Base-by-base conservation (phyloP, 805 yeast genomes). In the Ogataea henricii region DNA sequence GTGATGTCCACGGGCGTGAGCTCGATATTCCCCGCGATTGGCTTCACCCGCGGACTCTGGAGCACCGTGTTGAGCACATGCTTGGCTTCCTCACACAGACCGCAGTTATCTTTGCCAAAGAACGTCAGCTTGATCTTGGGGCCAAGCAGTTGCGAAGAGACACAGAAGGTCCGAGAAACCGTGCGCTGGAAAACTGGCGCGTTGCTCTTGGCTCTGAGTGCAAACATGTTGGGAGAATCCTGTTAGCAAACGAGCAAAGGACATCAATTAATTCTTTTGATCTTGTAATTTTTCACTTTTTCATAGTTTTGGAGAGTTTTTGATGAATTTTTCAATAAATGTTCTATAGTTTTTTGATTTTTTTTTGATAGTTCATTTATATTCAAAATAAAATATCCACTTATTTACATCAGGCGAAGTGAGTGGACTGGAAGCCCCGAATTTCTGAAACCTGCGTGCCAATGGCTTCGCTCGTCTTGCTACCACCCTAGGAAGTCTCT, bases 401-500 rank as follows among this genome's bases (percentile, higher is more conserved):
- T n/a, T n/a, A n/a, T n/a, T n/a, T n/a, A n/a, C n/a, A n/a, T n/a
- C n/a, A n/a, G n/a, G n/a, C n/a, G n/a, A n/a, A n/a, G n/a, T n/a
- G n/a, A n/a, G n/a, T n/a, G n/a, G n/a, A n/a, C n/a, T n/a, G n/a
- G n/a, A n/a, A n/a, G n/a, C n/a, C n/a, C n/a, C n/a, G n/a, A n/a
- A n/a, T n/a, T n/a, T n/a, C n/a, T n/a, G n/a, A n/a, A n/a, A n/a
- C n/a, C n/a, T n/a, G n/a, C n/a, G n/a, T n/a, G n/a, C n/a, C n/a
- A n/a, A n/a, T n/a, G n/a, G n/a, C n/a, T n/a, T n/a, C n/a, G n/a
- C n/a, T n/a, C n/a, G n/a, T n/a, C n/a, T n/a, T n/a, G n/a, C n/a
- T 29, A 80, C 96, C 96, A 90, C 3, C 83, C 85, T 35, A 89
- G 78, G 58, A 76, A 83, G 29, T 78, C 82, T 51, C 89, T 79